These are phyloP conservation scores for Glomus cerebriforme DNA, from an alignment of 192 early-diverging fungal genomes.

Conservation along the genomic window DNA sequence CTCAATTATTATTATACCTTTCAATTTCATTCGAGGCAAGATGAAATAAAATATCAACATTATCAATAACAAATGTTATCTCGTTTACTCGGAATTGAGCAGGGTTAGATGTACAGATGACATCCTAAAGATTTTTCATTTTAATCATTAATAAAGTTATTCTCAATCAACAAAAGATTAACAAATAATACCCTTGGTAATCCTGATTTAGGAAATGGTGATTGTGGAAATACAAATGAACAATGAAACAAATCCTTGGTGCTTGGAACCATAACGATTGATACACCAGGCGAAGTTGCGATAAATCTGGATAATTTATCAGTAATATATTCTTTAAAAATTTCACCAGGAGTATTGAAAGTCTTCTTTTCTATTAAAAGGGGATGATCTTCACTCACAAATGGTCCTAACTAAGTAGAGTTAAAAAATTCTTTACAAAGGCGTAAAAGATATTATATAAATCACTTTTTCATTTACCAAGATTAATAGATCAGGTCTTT, in stretches of 20 bases:
- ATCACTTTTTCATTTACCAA: conserved; percentile 45
- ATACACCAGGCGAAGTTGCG: background rate
- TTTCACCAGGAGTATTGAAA: conserved; percentile 57
- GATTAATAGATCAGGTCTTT: conserved; percentile 80
- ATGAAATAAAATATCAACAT: conserved; percentile 75
- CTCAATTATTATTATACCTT: conserved; percentile 29
- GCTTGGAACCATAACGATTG: background rate
- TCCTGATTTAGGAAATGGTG: background rate
- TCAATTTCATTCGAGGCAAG: conserved; percentile 69
- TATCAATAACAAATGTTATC: conserved; percentile 73
- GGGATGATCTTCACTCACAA: conserved; percentile 49
- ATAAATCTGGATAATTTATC: background rate
- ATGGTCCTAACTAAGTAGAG: conserved; percentile 64
- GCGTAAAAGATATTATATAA: background rate
- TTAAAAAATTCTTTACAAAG: background rate
- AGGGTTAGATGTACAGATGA: conserved; percentile 71
- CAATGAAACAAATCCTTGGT: background rate
- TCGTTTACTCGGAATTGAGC: conserved; percentile 84
- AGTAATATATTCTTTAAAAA: conserved; percentile 67
- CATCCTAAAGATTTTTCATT: conserved; percentile 14
- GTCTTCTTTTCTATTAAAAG: conserved; percentile 46
- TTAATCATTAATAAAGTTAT: conserved; percentile 30
- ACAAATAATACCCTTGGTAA: background rate
- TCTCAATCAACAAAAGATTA: conserved; percentile 22
- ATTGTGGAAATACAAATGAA: background rate